phyloP scores from a whole-genome alignment of 2,329 filamentous ascomycete genomes.

The Xylaria sp. region DNA sequence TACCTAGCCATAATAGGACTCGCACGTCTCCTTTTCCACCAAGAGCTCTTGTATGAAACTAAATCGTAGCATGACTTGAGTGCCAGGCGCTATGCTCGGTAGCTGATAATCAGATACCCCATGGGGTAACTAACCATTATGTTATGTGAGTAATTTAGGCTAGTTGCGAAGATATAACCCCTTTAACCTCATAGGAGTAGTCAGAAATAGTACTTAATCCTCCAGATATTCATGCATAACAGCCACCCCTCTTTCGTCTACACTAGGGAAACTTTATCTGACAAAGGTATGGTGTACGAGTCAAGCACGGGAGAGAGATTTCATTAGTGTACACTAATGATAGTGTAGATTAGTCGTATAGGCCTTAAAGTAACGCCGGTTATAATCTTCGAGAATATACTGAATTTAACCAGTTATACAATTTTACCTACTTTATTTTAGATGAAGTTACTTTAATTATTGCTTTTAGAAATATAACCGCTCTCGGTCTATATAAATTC shows the following conservation, averaged over 20 bases:
- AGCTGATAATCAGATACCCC: not conserved
- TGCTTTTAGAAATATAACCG: too few relatives aligned
- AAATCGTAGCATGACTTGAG: not conserved
- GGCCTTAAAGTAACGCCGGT: too few relatives aligned
- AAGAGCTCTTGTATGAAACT: not conserved
- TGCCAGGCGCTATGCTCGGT: not conserved
- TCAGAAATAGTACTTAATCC: not conserved
- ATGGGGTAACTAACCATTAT: not conserved
- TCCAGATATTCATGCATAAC: not conserved
- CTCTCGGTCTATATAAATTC: too few relatives aligned
- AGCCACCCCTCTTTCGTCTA: not conserved
- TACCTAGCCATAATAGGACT: not conserved
- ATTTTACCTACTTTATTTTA: too few relatives aligned
- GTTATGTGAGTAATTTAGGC: not conserved
- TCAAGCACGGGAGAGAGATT: not conserved
- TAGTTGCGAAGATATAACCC: not conserved
- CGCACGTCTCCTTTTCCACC: not conserved
- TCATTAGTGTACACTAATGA: not conserved
- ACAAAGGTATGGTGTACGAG: not conserved
- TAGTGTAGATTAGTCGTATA: not conserved
- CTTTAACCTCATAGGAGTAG: not conserved
- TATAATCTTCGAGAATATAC: not conserved
- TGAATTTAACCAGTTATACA: not conserved
- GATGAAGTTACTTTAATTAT: too few relatives aligned
- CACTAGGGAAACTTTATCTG: too few relatives aligned